Evolutionary conservation across 2,329 filamentous ascomycete species (phyloP), one percentile per base, ranked within the genome.

Genomic region (Arthrocladium fulminans): DNA sequence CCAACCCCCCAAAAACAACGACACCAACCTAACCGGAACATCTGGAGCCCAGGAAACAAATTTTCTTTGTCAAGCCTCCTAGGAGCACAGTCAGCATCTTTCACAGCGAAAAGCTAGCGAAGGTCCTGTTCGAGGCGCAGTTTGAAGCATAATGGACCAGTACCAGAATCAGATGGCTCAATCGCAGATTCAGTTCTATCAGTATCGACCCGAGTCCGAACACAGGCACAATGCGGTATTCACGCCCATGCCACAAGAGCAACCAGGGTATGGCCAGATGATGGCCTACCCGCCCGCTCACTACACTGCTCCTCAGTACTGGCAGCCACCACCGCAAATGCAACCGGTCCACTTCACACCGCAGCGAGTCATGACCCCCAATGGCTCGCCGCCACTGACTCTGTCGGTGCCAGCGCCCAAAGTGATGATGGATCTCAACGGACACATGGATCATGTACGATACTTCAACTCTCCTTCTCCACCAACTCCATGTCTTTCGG

Each of bases 401-500:
- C 76, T 79, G 61, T 80, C 88, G 64, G 89, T 87, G 77, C 82
- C 87, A 3, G 76, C 79, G 37, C 86, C 46, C 30, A 58, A 55
- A 47, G 46, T 58, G 19, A 38, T 57, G 43, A 43, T 55, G 10
- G 56, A 58, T 34, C 45, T 45, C 37, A 50, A 53, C 19, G 55
- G 55, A 20, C 52, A 52, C n/a, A 54, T 56, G 55, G 56, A 59
- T 37, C 55, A 57, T 25, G 52, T 52, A 44, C 55, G 51, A 48
- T 53, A 52, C 40, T 49, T 57, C 19, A 54, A 57, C 47, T 54
- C 54, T 50, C 51, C 83, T 68, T 87, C 86, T 62, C 89, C 89
- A 27, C 82, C 87, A 6, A 96, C 89, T 17, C 89, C 89, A 42
- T 85, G 88, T 39, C 76, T 96, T 60, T 95, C 89, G 20, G 83